Evolutionary conservation across 257 asterid genomes (phyloP).

Genomic region (Dorcoceras hygrometricum): DNA sequence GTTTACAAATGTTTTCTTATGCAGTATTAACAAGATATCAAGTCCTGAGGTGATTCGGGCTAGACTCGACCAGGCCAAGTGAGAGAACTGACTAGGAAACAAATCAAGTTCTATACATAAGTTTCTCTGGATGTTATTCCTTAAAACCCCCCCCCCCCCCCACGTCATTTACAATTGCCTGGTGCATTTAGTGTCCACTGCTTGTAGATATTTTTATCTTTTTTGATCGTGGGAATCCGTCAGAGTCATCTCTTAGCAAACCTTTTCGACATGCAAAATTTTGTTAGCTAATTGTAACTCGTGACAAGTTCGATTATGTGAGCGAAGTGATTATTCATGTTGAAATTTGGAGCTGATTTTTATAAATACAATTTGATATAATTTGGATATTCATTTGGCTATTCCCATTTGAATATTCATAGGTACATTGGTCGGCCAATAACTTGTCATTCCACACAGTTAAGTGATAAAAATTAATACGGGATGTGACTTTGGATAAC

Average conservation of each 20-base stretch:
- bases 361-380: too few relatives aligned
- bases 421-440: too few relatives aligned
- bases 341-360: neutral
- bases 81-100: slow-evolving; percentile 17
- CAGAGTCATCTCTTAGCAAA: neutral
- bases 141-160: too few relatives aligned
- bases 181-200: neutral
- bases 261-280: neutral
- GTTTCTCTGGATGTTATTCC: neutral
- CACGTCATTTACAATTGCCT: neutral
- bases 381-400: neutral
- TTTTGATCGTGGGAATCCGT: neutral
- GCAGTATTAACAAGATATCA: slow-evolving; percentile 63
- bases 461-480: neutral
- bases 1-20: slow-evolving; percentile 12
- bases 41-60: slow-evolving; percentile 49
- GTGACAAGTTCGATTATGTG: neutral
- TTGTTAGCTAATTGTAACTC: neutral
- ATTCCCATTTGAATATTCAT: too few relatives aligned
- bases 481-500: neutral
- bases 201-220: neutral
- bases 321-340: neutral
- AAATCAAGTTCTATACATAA: neutral
- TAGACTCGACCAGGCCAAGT: slow-evolving; percentile 52
- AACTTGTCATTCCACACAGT: neutral